phyloP scores from a whole-genome alignment of 495 filamentous ascomycete species.

The Talaromyces thailandensis region DNA sequence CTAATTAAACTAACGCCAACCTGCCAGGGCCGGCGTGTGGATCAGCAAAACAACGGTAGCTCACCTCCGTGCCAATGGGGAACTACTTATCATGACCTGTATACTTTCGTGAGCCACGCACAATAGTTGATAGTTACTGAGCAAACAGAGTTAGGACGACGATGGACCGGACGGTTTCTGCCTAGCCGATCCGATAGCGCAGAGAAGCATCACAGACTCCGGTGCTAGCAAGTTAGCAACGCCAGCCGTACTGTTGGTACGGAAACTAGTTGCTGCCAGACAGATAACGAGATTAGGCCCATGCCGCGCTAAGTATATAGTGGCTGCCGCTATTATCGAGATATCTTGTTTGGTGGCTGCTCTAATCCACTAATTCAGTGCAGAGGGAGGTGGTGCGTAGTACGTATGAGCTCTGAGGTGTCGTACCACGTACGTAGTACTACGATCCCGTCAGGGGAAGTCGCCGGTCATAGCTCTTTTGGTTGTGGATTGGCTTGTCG shows the following conservation, averaged over 20 bases:
- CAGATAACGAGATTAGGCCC: not conserved
- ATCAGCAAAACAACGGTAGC: not conserved
- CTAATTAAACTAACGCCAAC: not conserved
- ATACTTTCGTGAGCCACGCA: not conserved
- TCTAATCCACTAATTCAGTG: not conserved
- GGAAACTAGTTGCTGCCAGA: not conserved
- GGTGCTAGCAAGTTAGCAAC: no score
- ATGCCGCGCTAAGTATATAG: not conserved
- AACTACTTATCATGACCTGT: no score
- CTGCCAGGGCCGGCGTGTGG: not conserved
- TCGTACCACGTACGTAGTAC: not conserved
- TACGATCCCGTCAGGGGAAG: not conserved
- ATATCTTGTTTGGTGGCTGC: slow-evolving; percentile 3
- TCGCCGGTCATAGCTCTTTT: not conserved
- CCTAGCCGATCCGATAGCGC: not conserved
- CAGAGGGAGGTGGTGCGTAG: not conserved
- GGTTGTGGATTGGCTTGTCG: not conserved
- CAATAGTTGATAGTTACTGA: not conserved
- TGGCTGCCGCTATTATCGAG: not conserved
- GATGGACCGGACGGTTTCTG: not conserved
- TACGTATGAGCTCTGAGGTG: not conserved
- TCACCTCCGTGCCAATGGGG: no score
- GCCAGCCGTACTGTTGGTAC: no score
- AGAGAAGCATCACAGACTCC: not conserved
- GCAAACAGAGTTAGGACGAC: not conserved